Evolutionary conservation across 2,329 filamentous ascomycete species (phyloP).

Genomic region (Clathrospora elynae): DNA sequence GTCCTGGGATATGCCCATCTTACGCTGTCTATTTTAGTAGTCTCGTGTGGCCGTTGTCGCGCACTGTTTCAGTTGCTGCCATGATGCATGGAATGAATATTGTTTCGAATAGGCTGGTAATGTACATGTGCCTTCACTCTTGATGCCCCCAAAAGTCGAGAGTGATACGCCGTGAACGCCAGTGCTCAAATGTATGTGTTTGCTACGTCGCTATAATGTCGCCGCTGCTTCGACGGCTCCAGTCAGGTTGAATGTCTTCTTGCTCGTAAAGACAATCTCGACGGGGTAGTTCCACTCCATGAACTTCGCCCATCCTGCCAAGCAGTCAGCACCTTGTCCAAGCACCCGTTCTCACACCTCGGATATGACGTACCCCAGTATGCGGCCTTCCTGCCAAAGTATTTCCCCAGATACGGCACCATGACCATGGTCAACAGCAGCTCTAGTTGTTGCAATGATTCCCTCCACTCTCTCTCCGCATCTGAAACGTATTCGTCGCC

Average conservation of each 20-base stretch:
- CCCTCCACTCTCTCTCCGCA: conserved; percentile 93
- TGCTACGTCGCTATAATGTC: conserved; percentile 33
- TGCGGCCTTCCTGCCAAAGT: conserved; percentile 89
- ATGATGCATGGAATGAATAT: no score
- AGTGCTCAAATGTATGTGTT: conserved; percentile 10
- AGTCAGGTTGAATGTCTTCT: conserved; percentile 52
- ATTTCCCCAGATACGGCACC: conserved; percentile 93
- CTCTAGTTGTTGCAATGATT: conserved; percentile 91
- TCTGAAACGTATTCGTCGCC: conserved; percentile 72
- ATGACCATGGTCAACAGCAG: conserved; percentile 91
- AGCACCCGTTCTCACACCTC: neutral
- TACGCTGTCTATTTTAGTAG: no score
- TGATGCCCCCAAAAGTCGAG: no score
- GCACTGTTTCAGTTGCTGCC: no score
- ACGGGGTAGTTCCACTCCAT: conserved; percentile 95
- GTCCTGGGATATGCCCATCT: no score
- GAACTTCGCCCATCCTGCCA: conserved; percentile 86
- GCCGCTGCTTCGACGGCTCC: conserved; percentile 56
- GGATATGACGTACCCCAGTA: conserved; percentile 79
- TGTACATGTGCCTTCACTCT: no score
- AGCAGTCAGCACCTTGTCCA: conserved; percentile 4
- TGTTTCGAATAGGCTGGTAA: neutral
- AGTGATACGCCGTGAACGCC: conserved; percentile 16
- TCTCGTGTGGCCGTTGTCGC: no score
- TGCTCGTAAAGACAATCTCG: conserved; percentile 64